Conservation (phyloP, 169 alveolate species). For the Toxoplasma gondii region DNA sequence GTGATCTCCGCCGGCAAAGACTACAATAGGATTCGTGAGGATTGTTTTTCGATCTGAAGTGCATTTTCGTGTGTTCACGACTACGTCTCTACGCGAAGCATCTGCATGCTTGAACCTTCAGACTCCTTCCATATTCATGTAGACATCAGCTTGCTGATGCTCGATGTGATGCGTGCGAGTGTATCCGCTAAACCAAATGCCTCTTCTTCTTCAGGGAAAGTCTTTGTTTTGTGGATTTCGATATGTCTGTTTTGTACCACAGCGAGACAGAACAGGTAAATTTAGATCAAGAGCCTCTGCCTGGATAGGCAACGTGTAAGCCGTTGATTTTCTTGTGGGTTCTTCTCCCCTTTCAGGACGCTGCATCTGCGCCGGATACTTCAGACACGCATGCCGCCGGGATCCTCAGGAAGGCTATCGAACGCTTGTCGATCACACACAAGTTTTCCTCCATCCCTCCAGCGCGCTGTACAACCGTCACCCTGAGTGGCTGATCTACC, state of each 20-base stretch:
- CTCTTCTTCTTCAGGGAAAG: no score
- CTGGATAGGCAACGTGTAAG: no score
- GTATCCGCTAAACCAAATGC: no score
- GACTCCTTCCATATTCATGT: no score
- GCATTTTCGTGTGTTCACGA: background rate
- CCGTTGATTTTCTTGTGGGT: no score
- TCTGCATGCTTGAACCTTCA: no score
- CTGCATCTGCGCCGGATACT: conserved; percentile 97
- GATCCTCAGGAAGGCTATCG: conserved; percentile 98
- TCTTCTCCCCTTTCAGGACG: conserved; percentile 35
- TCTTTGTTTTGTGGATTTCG: no score
- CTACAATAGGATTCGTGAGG: conserved; percentile 92
- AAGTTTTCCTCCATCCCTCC: conserved; percentile 98
- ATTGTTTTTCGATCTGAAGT: conserved; percentile 52
- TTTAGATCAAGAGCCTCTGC: no score
- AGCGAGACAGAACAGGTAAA: no score
- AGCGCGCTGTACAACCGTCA: conserved; percentile 92
- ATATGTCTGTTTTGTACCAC: no score
- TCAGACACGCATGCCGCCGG: conserved; percentile 95
- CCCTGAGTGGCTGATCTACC: conserved; percentile 99
- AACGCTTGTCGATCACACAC: conserved; percentile 95
- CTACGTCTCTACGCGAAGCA: background rate
- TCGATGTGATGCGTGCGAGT: no score
- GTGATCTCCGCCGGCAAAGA: conserved; percentile 89
- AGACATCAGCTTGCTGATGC: no score